Evolutionary conservation across 768 basidiomycete species (phyloP).

Genomic region (Pisolithus sp.): DNA sequence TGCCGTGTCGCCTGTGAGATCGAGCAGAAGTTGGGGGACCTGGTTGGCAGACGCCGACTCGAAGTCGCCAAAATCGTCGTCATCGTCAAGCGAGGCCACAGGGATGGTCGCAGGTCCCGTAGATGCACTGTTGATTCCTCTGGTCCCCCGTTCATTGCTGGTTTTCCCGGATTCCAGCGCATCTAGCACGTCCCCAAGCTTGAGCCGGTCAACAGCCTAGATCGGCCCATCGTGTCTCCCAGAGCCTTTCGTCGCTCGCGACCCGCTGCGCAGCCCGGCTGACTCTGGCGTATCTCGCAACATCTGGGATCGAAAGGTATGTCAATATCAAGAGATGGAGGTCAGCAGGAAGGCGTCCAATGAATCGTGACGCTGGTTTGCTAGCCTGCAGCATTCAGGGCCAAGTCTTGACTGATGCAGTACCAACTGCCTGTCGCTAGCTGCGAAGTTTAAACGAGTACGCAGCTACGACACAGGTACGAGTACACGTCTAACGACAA

Average conservation of each 20-base stretch:
- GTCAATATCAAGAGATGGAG: conserved; percentile 70
- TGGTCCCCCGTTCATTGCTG: conserved; percentile 22
- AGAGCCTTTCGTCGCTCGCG: conserved; percentile 65
- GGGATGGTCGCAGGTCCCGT: conserved; percentile 54
- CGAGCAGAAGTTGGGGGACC: conserved; percentile 12
- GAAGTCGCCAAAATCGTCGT: conserved; percentile 87
- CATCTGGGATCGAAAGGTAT: conserved; percentile 71
- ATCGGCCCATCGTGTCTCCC: conserved; percentile 67
- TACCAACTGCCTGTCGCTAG: neutral
- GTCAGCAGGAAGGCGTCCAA: conserved; percentile 76
- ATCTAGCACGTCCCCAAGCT: conserved; percentile 46
- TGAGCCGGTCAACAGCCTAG: conserved; percentile 45
- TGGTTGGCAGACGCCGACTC: conserved; percentile 35
- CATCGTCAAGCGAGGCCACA: conserved; percentile 38
- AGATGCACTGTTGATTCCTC: conserved; percentile 22
- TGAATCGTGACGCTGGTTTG: conserved; percentile 31
- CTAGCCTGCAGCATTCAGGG: conserved; percentile 12
- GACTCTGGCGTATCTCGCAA: conserved; percentile 66
- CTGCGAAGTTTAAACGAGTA: neutral
- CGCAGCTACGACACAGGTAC: neutral
- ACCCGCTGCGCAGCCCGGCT: conserved; percentile 60
- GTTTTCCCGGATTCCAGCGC: conserved; percentile 46
- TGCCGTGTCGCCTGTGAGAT: conserved; percentile 7
- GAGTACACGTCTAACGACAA: no score
- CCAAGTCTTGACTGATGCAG: neutral